These are phyloP conservation scores for Tolypocladium ovalisporum DNA, from an alignment of 2,329 filamentous ascomycete genomes.

Conservation along the genomic window DNA sequence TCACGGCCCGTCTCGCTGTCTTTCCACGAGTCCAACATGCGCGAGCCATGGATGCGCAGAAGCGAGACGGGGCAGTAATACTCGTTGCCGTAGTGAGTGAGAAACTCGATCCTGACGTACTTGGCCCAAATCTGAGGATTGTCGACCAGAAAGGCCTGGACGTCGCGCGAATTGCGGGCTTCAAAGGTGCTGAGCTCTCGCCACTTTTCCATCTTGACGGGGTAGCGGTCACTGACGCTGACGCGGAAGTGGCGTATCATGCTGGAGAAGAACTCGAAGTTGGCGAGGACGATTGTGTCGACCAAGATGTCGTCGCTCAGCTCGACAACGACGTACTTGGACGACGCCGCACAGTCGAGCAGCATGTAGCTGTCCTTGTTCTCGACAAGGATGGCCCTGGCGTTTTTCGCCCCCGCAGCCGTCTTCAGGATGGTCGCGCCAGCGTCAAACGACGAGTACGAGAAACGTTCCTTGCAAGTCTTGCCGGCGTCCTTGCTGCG, in stretches of 20 bases:
- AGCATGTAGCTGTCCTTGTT: conserved; percentile 99
- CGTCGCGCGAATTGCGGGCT: conserved; percentile 82
- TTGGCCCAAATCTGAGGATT: conserved; percentile 94
- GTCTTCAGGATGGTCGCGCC: conserved; percentile 89
- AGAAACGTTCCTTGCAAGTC: conserved; percentile 96
- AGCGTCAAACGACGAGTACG: conserved; percentile 94
- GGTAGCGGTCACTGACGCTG: conserved; percentile 89
- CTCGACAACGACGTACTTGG: conserved; percentile 93
- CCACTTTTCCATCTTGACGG: conserved; percentile 88
- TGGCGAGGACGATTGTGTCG: conserved; percentile 92
- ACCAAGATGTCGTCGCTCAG: conserved; percentile 79
- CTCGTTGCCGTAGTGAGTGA: conserved; percentile 91
- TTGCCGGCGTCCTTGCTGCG: conserved; percentile 89
- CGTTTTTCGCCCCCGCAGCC: conserved; percentile 74
- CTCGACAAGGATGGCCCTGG: conserved; percentile 81
- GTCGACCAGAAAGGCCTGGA: conserved; percentile 89
- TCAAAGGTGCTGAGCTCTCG: conserved; percentile 80
- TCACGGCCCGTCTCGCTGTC: conserved; percentile 61
- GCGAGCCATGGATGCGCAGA: conserved; percentile 85
- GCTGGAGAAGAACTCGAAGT: conserved; percentile 98
- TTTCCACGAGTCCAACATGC: conserved; percentile 89
- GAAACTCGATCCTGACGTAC: conserved; percentile 83
- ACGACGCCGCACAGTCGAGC: conserved; percentile 73
- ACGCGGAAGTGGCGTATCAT: conserved; percentile 87
- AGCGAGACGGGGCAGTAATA: conserved; percentile 93